phyloP scores from a whole-genome alignment of 139 green algal species.

The Chlorella ohadii region DNA sequence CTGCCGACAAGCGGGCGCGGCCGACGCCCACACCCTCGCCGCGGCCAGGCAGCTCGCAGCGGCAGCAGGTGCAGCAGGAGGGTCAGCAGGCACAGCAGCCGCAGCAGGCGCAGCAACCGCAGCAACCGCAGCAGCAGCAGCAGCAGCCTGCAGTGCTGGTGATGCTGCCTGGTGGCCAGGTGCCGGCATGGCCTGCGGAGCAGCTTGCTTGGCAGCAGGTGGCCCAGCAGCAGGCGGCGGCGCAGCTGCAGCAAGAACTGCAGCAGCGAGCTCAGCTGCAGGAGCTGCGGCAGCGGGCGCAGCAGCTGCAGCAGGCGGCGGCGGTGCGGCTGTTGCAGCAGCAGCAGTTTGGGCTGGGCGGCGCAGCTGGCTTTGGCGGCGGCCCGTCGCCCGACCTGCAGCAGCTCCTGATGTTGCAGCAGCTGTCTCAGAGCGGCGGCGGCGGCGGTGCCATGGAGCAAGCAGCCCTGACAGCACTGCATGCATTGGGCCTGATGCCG shows the following conservation, averaged over 20 bases:
- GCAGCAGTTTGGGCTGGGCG: too few relatives aligned
- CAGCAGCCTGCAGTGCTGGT: neutral
- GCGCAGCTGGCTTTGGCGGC: too few relatives aligned
- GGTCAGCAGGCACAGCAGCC: neutral
- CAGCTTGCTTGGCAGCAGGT: neutral
- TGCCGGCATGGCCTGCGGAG: neutral
- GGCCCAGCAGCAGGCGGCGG: neutral
- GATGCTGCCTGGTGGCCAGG: neutral
- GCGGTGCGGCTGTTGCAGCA: neutral
- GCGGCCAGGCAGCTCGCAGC: neutral
- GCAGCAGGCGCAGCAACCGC: neutral
- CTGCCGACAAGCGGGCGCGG: neutral
- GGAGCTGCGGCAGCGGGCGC: neutral
- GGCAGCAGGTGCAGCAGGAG: neutral
- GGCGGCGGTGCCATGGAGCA: too few relatives aligned
- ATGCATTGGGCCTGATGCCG: too few relatives aligned
- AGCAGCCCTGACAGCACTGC: too few relatives aligned
- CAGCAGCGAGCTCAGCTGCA: neutral
- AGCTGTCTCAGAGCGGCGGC: too few relatives aligned
- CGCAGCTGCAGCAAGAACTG: neutral
- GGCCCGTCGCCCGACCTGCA: too few relatives aligned
- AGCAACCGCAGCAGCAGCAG: neutral
- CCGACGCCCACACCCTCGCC: neutral
- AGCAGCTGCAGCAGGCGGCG: neutral
- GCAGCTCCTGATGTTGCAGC: too few relatives aligned